Conservation (phyloP, 2,329 filamentous ascomycete genomes). For the Coniochaeta pulveracea region DNA sequence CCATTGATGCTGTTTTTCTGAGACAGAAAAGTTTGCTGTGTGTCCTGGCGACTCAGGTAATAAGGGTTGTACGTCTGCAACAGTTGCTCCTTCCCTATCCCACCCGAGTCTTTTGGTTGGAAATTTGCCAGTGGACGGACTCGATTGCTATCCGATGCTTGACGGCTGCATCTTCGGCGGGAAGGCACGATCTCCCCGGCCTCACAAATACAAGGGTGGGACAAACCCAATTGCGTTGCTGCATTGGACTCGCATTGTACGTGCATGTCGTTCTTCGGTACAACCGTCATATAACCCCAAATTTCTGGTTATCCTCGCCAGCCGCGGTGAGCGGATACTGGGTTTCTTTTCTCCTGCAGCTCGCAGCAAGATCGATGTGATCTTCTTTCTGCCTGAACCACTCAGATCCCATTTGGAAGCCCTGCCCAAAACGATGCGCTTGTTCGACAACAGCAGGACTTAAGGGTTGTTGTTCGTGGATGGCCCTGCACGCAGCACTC, state of each 20-base stretch:
- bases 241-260: no score
- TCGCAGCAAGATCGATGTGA: not conserved
- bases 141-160: no score
- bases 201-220: conserved; percentile 1
- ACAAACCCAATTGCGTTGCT: conserved; percentile 3
- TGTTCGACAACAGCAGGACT: not conserved
- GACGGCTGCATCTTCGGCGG: conserved; percentile 1
- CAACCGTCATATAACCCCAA: not conserved
- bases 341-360: not conserved
- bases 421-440: not conserved
- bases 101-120: not conserved
- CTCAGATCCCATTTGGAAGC: not conserved
- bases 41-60: not conserved
- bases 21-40: not conserved
- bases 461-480: no score
- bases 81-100: not conserved
- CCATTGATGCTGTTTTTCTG: no score
- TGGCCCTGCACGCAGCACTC: no score
- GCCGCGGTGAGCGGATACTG: conserved; percentile 1
- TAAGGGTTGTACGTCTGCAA: not conserved
- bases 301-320: not conserved
- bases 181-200: conserved; percentile 1
- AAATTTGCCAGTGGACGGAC: no score
- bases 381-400: conserved; percentile 2
- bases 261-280: not conserved